Evolutionary conservation across 371 early-diverging fungal genomes (phyloP), one percentile per base, ranked within the genome.

Genomic region (Massospora cicadina): DNA sequence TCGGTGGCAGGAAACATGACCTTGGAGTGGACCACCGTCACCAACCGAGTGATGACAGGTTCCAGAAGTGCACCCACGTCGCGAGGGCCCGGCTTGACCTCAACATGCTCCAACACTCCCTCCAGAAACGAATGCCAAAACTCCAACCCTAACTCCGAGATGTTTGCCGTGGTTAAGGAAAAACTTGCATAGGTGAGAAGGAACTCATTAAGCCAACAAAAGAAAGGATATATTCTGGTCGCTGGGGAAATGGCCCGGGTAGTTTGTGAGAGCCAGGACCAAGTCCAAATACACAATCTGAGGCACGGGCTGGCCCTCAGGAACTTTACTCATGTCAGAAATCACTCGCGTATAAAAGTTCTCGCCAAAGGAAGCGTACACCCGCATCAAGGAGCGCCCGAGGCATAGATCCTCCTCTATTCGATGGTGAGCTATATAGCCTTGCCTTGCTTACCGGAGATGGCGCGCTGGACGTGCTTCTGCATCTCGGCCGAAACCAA

Each of bases 1-100:
- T n/a, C 23, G 10, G 12, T 26, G 57, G 28, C 57, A 25, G 57
- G 57, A 57, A 25, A 57, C 57, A 25, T n/a, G 21, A 27, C 21
- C 57, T 57, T 57, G 57, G 57, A 57, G 21, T 57, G 57, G 26
- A 57, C 26, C 25, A 57, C 28, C 57, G 23, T n/a, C 28, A 57
- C 57, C 25, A 57, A 12, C 26, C 26, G 23, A 27, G 57, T 27
- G 12, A 57, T 25, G 7, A 57, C 28, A 5, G 57, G 2, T 12
- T 25, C 10, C 26, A 57, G 26, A 57, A 25, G 23, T 12, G 10
- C 25, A n/a, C 28, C 26, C 2, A 57, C 28, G 25, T 57, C 25
- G 28, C 28, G 5, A 10, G 25, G 12, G 10, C 26, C 57, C 10
- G 3, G 12, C 57, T n/a, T 25, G 23, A 10, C 57, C 57, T 57